These are phyloP conservation scores for Trametes cubensis DNA, from an alignment of 768 basidiomycete species.

Conservation along the genomic window DNA sequence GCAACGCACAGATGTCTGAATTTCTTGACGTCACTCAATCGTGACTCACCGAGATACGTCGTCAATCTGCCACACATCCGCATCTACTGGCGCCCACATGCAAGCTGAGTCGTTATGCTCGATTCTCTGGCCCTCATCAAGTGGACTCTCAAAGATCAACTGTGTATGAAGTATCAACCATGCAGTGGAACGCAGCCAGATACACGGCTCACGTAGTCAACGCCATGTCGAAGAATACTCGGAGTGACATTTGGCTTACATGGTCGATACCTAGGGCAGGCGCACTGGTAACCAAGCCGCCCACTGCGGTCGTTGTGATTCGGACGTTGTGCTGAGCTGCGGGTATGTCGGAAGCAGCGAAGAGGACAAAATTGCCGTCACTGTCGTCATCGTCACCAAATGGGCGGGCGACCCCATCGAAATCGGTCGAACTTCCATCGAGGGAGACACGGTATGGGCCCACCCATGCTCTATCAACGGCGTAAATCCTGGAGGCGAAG, in stretches of 20 bases:
- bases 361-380: slow-evolving; percentile 9
- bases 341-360: not conserved
- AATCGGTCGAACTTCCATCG: slow-evolving; percentile 4
- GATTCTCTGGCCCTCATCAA: not conserved
- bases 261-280: slow-evolving; percentile 20
- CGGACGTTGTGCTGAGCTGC: slow-evolving; percentile 20
- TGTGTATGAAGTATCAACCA: too few species aligned
- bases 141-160: slow-evolving; percentile 13
- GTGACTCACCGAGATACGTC: slow-evolving; percentile 9
- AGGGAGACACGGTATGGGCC: slow-evolving; percentile 22
- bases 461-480: slow-evolving; percentile 13
- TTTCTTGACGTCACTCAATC: not conserved
- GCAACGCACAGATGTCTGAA: not conserved
- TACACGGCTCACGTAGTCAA: too few species aligned
- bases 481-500: slow-evolving; percentile 16
- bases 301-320: slow-evolving; percentile 9
- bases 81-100: slow-evolving; percentile 4
- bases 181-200: too few species aligned
- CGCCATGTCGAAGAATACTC: not conserved
- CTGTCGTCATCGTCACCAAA: not conserved
- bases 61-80: slow-evolving; percentile 6
- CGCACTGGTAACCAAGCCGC: not conserved
- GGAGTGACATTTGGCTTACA: slow-evolving; percentile 7
- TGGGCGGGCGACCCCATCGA: slow-evolving; percentile 3
- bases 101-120: slow-evolving; percentile 1